phyloP scores from a whole-genome alignment of 2,329 filamentous ascomycete species.

The Cladosporium sp. region DNA sequence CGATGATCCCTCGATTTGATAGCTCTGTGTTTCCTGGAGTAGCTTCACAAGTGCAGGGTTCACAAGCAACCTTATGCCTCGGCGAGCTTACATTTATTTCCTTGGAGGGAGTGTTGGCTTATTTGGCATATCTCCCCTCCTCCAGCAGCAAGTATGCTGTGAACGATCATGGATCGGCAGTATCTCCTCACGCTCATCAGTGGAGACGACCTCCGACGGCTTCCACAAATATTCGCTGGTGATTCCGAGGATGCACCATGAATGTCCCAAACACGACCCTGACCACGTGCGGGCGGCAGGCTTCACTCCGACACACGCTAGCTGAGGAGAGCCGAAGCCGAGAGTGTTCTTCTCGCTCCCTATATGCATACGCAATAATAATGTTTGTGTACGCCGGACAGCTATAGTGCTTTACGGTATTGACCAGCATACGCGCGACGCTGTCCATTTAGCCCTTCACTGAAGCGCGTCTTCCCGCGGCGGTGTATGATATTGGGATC shows the following conservation, averaged over 20 bases:
- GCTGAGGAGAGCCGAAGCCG: constrained; percentile 10
- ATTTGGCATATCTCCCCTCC: neutral
- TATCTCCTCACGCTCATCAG: neutral
- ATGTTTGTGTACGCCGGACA: neutral
- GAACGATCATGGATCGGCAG: neutral
- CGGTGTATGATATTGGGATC: neutral
- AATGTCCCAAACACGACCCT: neutral
- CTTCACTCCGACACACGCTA: constrained; percentile 5
- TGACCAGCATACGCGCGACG: neutral
- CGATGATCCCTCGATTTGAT: neutral
- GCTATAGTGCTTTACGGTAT: neutral
- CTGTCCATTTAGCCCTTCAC: neutral
- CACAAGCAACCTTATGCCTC: neutral
- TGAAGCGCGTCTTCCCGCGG: neutral
- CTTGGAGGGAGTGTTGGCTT: neutral
- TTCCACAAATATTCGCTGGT: constrained; percentile 1
- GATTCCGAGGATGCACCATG: neutral
- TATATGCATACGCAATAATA: neutral
- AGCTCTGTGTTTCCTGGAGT: neutral
- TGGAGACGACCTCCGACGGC: constrained; percentile 4
- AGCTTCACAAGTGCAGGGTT: constrained; percentile 7
- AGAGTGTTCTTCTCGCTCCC: neutral
- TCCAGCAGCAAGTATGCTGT: neutral
- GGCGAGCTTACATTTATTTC: neutral
- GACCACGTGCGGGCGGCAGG: constrained; percentile 3